These are phyloP conservation scores for Chytriomyces hyalinus DNA, from an alignment of 192 early-diverging fungal species.

Conservation along the genomic window DNA sequence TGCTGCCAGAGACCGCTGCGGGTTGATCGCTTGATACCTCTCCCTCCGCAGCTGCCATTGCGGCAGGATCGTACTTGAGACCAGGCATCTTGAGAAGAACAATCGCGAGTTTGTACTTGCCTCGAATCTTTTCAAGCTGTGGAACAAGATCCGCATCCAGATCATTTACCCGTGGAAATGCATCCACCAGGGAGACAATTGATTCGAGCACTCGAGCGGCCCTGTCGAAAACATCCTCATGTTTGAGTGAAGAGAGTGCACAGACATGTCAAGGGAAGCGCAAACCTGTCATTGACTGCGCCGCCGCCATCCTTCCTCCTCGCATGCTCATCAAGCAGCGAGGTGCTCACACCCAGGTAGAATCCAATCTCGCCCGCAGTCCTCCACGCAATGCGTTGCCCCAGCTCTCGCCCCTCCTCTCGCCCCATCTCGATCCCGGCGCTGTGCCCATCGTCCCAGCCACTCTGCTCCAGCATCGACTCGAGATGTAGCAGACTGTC, in stretches of 20 bases:
- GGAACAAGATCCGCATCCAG: conserved; percentile 16
- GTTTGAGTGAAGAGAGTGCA: too few relatives aligned
- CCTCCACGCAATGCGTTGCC: conserved; percentile 8
- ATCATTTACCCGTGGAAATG: conserved; percentile 22
- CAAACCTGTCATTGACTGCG: background rate
- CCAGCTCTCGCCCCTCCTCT: conserved; percentile 21
- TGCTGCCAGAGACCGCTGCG: background rate
- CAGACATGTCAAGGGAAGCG: background rate
- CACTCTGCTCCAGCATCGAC: conserved; percentile 21
- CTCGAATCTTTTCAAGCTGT: conserved; percentile 29
- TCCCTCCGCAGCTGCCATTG: background rate
- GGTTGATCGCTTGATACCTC: too few relatives aligned
- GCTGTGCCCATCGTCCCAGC: conserved; percentile 19
- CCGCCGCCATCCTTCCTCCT: background rate
- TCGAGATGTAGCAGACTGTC: conserved; percentile 28
- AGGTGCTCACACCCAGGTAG: conserved; percentile 10
- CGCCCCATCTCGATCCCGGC: conserved; percentile 9
- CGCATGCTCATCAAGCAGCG: background rate
- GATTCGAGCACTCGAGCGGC: conserved; percentile 12
- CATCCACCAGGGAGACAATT: background rate
- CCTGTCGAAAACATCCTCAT: background rate
- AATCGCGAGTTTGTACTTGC: conserved; percentile 25
- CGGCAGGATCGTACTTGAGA: conserved; percentile 8
- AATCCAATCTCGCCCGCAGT: conserved; percentile 23
- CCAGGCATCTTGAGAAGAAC: conserved; percentile 24